A percentile compares a stretch with the other conserved stretches of the same genome.
These are phyloP conservation scores for Boletus rubropictus DNA, from an alignment of 768 basidiomycete genomes.

Conservation along the genomic window DNA sequence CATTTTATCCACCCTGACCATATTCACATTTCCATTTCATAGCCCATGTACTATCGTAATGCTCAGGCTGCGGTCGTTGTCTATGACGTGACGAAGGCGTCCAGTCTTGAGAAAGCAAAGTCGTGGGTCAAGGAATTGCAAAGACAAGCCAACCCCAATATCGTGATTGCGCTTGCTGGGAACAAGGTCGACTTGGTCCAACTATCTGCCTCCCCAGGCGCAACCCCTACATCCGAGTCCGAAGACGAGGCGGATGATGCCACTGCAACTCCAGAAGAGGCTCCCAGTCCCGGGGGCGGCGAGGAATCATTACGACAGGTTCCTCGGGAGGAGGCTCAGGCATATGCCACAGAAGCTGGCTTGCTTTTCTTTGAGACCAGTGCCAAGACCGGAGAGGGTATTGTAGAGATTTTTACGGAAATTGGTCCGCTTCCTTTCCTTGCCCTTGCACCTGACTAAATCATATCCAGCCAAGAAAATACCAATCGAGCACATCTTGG, in stretches of 20 bases:
- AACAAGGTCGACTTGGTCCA: slow-evolving; percentile 95
- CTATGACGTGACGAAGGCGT: slow-evolving; percentile 94
- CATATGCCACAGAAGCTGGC: slow-evolving; percentile 93
- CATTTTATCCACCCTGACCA: slow-evolving; percentile 4
- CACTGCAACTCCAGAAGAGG: slow-evolving; percentile 78
- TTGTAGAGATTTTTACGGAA: slow-evolving; percentile 96
- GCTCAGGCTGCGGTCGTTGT: slow-evolving; percentile 98
- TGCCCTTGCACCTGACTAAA: not conserved
- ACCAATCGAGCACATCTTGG: slow-evolving; percentile 91
- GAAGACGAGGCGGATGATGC: slow-evolving; percentile 92
- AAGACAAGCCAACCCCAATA: slow-evolving; percentile 97
- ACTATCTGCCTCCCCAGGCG: slow-evolving; percentile 46
- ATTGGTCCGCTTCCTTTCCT: slow-evolving; percentile 59
- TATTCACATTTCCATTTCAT: slow-evolving; percentile 3
- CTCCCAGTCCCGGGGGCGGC: slow-evolving; percentile 40
- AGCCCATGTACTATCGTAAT: slow-evolving; percentile 99
- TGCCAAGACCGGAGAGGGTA: slow-evolving; percentile 93
- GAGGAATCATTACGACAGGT: slow-evolving; percentile 86
- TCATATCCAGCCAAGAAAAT: slow-evolving; percentile 63
- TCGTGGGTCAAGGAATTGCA: slow-evolving; percentile 99
- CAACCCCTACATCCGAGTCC: slow-evolving; percentile 54
- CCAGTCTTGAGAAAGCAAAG: slow-evolving; percentile 96
- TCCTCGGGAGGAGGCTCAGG: slow-evolving; percentile 89
- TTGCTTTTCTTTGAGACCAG: slow-evolving; percentile 96
- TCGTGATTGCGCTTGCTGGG: slow-evolving; percentile 96